Percentiles rank a stretch among this genome's conserved stretches.
Evolutionary conservation across 495 filamentous ascomycete genomes (phyloP).

Genomic region (Baudoinia panamericana): DNA sequence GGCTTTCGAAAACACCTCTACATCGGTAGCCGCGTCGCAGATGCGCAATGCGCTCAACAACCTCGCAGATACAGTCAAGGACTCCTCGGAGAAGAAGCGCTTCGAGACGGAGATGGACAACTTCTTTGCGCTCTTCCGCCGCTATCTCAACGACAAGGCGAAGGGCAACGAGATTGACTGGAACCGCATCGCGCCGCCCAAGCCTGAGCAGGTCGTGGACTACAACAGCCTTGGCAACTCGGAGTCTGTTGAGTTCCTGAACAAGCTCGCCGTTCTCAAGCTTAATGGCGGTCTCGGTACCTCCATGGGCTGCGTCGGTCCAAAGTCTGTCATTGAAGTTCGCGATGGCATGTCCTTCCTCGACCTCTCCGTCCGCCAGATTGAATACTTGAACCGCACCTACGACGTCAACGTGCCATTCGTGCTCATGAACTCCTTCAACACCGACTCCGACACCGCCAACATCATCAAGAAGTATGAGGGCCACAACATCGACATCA

Average conservation of each 20-base stretch:
- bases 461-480: slow-evolving; percentile 99
- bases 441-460: slow-evolving; percentile 94
- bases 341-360: slow-evolving; percentile 99
- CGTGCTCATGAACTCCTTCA: slow-evolving; percentile 99
- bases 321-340: slow-evolving; percentile 99
- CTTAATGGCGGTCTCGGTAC: slow-evolving; percentile 98
- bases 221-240: slow-evolving; percentile 76
- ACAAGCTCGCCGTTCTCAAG: slow-evolving; percentile 97
- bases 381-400: slow-evolving; percentile 97
- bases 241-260: slow-evolving; percentile 82
- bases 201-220: slow-evolving; percentile 80
- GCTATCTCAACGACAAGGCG: slow-evolving; percentile 96
- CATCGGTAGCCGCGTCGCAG: slow-evolving; percentile 90
- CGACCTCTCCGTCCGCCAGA: slow-evolving; percentile 95
- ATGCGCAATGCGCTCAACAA: slow-evolving; percentile 97
- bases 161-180: slow-evolving; percentile 89
- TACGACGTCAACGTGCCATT: slow-evolving; percentile 97
- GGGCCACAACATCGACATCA: slow-evolving; percentile 97
- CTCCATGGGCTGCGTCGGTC: slow-evolving; percentile 98
- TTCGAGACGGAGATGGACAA: slow-evolving; percentile 99
- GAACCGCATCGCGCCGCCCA: slow-evolving; percentile 89
- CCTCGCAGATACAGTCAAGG: slow-evolving; percentile 78
- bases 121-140: slow-evolving; percentile 96
- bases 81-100: slow-evolving; percentile 69
- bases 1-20: slow-evolving; percentile 99